phyloP scores from a whole-genome alignment of 2,329 filamentous ascomycete genomes.

The Phoma sp. region DNA sequence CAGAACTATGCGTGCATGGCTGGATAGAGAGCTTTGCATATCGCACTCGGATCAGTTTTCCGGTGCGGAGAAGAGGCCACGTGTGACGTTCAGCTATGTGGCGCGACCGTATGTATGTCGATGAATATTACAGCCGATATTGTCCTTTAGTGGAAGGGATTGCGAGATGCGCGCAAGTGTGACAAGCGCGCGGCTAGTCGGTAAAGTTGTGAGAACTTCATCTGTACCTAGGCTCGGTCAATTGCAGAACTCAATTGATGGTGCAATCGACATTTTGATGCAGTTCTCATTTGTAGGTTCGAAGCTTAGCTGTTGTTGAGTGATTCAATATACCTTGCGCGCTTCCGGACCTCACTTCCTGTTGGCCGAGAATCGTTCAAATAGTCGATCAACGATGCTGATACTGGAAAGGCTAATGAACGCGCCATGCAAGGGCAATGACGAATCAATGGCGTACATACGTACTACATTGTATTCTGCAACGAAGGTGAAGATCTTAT shows the following conservation, averaged over 20 bases:
- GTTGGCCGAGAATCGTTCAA: not conserved
- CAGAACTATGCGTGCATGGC: not conserved
- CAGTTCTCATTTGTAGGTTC: too few species aligned
- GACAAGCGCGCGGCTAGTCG: constrained; percentile 5
- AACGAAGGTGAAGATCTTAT: not conserved
- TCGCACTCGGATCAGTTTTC: not conserved
- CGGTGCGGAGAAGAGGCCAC: not conserved
- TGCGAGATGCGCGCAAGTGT: not conserved
- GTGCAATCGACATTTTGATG: too few species aligned
- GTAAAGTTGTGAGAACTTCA: not conserved
- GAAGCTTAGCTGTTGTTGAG: too few species aligned
- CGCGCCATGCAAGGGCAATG: not conserved
- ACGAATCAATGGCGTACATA: not conserved
- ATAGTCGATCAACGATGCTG: not conserved
- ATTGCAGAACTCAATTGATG: not conserved
- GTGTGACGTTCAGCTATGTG: not conserved
- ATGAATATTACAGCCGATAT: not conserved
- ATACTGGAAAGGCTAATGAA: not conserved
- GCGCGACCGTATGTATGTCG: not conserved
- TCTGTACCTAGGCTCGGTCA: not conserved
- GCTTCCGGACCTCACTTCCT: not conserved
- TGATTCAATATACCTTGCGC: not conserved
- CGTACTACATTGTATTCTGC: too few species aligned
- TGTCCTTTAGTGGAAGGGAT: constrained; percentile 1
- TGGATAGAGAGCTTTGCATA: not conserved